A percentile compares a stretch with the other conserved stretches of the same genome.
These are phyloP conservation scores for Amylocarpus encephaloides DNA, from an alignment of 2,329 filamentous ascomycete genomes.

Conservation along the genomic window DNA sequence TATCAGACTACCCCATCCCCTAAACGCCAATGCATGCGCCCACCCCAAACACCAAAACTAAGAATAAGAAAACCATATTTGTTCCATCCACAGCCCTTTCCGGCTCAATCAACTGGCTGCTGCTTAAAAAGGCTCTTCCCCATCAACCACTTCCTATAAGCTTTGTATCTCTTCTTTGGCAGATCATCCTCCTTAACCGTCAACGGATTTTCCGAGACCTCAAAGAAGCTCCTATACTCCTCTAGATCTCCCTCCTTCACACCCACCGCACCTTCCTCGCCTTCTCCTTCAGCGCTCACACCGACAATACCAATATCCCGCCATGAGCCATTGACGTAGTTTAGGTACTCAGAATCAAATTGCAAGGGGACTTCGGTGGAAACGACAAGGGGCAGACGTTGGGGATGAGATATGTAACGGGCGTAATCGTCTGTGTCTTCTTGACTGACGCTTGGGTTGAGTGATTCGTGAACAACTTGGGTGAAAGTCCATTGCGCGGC, in stretches of 20 bases:
- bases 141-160: constrained; percentile 88
- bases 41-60: no score
- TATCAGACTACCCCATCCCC: no score
- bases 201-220: constrained; percentile 72
- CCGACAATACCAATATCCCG: constrained; percentile 41
- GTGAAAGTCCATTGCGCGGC: constrained; percentile 84
- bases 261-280: constrained; percentile 2
- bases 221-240: constrained; percentile 71
- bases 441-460: constrained; percentile 74
- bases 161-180: constrained; percentile 91
- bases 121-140: constrained; percentile 97
- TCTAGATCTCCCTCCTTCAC: constrained; percentile 47
- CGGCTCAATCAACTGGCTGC: constrained; percentile 48
- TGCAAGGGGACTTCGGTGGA: constrained; percentile 59
- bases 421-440: constrained; percentile 81
- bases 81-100: no score
- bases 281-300: constrained; percentile 5
- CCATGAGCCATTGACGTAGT: constrained; percentile 68
- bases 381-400: constrained; percentile 78
- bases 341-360: constrained; percentile 63
- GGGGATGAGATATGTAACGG: constrained; percentile 81
- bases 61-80: no score
- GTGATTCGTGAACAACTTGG: constrained; percentile 75
- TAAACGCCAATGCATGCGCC: no score
- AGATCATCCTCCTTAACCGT: constrained; percentile 84